Evolutionary conservation across 2,329 filamentous ascomycete genomes (phyloP).

Genomic region (Paracorniculantispora psalliotae): DNA sequence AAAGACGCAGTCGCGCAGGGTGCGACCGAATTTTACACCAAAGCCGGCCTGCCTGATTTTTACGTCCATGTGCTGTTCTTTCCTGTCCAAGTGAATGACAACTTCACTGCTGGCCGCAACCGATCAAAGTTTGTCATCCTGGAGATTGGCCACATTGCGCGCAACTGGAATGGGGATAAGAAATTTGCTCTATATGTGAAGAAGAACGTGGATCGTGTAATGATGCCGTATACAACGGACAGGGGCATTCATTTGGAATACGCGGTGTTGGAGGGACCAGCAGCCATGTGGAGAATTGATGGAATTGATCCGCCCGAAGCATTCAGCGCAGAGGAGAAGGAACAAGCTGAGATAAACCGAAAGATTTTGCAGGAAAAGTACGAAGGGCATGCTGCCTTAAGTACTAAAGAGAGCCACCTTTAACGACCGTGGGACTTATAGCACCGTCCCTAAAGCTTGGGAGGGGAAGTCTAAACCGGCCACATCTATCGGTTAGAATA

Average conservation of each 20-base stretch:
- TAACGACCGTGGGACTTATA: too few relatives aligned
- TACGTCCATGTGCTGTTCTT: neutral
- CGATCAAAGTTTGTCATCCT: neutral
- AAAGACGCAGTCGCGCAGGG: neutral
- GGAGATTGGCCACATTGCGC: neutral
- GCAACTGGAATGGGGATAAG: neutral
- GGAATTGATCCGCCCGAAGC: neutral
- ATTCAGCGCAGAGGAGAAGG: neutral
- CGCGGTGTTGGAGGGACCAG: neutral
- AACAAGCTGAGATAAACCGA: neutral
- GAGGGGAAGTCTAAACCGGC: too few relatives aligned
- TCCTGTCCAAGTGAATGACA: too few relatives aligned
- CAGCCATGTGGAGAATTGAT: neutral
- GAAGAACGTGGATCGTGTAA: neutral
- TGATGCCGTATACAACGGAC: neutral
- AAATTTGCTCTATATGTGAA: neutral
- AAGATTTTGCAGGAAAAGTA: neutral
- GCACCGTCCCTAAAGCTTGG: too few relatives aligned
- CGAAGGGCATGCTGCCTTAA: too few relatives aligned
- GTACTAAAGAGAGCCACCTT: too few relatives aligned
- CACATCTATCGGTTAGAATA: too few relatives aligned
- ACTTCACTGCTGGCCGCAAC: too few relatives aligned
- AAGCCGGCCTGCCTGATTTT: neutral
- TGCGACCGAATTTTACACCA: neutral
- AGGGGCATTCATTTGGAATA: neutral